These are phyloP conservation scores for Aureobasidium sp. DNA, from an alignment of 2,329 filamentous ascomycete species.

Conservation along the genomic window DNA sequence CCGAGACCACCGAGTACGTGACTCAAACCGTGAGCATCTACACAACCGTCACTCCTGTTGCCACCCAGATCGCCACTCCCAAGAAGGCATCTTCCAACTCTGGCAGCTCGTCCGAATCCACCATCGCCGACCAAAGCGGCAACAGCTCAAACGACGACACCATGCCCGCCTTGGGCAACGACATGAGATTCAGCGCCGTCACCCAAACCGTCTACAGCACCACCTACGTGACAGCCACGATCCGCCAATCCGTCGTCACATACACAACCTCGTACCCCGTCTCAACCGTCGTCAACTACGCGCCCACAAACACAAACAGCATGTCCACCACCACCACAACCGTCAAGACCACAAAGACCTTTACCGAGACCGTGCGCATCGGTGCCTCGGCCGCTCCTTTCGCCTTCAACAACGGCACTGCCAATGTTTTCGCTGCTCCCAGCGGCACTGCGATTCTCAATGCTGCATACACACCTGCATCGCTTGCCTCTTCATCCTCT, in stretches of 20 bases:
- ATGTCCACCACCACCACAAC: background rate
- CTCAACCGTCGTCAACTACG: background rate
- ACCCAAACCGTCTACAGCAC: constrained; percentile 8
- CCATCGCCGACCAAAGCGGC: background rate
- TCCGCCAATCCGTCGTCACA: constrained; percentile 2
- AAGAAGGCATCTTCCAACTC: background rate
- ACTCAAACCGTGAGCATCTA: background rate
- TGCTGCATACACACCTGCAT: background rate
- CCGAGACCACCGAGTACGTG: constrained; percentile 4
- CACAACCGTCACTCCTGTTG: constrained; percentile 6
- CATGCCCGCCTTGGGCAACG: background rate
- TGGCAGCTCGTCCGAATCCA: background rate
- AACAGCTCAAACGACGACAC: background rate
- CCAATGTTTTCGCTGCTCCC: background rate
- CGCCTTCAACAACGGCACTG: constrained; percentile 9
- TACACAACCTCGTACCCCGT: constrained; percentile 1
- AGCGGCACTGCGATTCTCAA: background rate
- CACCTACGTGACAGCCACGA: background rate
- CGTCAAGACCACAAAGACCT: background rate
- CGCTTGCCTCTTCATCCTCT: background rate
- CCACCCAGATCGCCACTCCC: background rate
- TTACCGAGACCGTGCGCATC: background rate
- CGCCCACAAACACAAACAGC: background rate
- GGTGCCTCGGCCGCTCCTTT: background rate
- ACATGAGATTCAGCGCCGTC: background rate